These are phyloP conservation scores for Lindgomyces ingoldianus DNA, from an alignment of 495 filamentous ascomycete species.

Conservation along the genomic window DNA sequence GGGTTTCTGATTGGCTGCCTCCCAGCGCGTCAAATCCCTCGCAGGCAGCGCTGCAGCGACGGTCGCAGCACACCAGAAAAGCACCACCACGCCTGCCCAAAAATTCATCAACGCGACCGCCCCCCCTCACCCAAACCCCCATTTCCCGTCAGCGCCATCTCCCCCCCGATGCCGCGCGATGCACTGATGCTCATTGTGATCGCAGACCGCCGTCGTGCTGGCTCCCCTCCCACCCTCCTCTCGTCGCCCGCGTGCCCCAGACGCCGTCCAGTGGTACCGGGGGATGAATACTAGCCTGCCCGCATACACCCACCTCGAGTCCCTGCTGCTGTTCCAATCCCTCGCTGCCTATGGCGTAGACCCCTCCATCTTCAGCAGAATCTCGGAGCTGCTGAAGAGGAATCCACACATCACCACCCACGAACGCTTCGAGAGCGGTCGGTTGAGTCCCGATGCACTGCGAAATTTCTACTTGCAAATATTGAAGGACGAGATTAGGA, in stretches of 20 bases:
- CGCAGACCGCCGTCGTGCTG: conserved; percentile 31
- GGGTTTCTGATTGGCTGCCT: conserved; percentile 15
- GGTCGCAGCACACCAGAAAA: conserved; percentile 11
- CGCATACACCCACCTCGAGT: conserved; percentile 83
- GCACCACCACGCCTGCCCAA: conserved; percentile 9
- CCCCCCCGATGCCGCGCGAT: conserved; percentile 14
- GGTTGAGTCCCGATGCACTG: conserved; percentile 76
- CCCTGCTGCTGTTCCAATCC: conserved; percentile 83
- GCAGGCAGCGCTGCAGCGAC: conserved; percentile 7
- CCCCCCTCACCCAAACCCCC: conserved; percentile 18
- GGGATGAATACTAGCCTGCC: conserved; percentile 48
- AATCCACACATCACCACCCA: conserved; percentile 68
- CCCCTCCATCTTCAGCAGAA: conserved; percentile 64
- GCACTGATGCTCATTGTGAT: conserved; percentile 7
- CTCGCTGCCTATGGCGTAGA: conserved; percentile 67
- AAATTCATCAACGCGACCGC: conserved; percentile 19
- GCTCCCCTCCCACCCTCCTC: conserved; percentile 28
- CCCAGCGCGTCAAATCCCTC: neutral
- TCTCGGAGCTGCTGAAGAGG: conserved; percentile 71
- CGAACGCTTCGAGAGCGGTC: conserved; percentile 66
- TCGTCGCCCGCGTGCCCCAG: conserved; percentile 32
- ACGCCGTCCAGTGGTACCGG: conserved; percentile 33
- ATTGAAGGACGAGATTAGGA: conserved; percentile 68
- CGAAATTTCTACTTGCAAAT: conserved; percentile 73
- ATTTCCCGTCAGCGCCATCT: conserved; percentile 19